Percentiles rank a stretch among this genome's conserved stretches.
Evolutionary conservation across 805 yeast genomes (phyloP).

Genomic region (Kurtzmaniella cleridarum): DNA sequence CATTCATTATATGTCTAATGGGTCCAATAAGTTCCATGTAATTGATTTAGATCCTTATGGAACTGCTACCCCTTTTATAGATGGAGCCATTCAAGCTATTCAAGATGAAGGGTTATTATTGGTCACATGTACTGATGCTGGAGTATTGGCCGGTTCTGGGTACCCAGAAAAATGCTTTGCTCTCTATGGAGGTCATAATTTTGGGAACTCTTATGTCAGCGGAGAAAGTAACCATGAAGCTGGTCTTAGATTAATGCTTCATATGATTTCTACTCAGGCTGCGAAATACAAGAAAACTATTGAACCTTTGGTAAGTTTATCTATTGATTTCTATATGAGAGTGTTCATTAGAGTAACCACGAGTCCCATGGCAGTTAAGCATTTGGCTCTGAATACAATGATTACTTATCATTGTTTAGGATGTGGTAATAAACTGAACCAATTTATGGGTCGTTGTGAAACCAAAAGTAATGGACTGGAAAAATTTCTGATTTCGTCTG

Average conservation of each 20-base stretch:
- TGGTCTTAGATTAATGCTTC: slow-evolving; percentile 79
- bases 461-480: slow-evolving; percentile 32
- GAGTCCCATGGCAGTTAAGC: slow-evolving; percentile 78
- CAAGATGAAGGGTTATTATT: slow-evolving; percentile 78
- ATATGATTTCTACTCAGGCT: slow-evolving; percentile 73
- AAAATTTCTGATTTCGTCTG: slow-evolving; percentile 58
- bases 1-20: slow-evolving; percentile 66
- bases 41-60: slow-evolving; percentile 97
- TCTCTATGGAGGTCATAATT: slow-evolving; percentile 85
- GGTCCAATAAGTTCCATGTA: slow-evolving; percentile 60
- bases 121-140: slow-evolving; percentile 94
- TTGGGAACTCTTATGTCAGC: slow-evolving; percentile 49
- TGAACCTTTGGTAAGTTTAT: slow-evolving; percentile 79
- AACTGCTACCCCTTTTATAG: slow-evolving; percentile 92
- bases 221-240: slow-evolving; percentile 86
- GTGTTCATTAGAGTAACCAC: slow-evolving; percentile 73
- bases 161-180: slow-evolving; percentile 97
- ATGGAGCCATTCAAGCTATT: slow-evolving; percentile 82
- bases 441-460: slow-evolving; percentile 63
- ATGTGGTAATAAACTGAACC: slow-evolving; percentile 68
- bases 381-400: slow-evolving; percentile 72
- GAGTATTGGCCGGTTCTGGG: slow-evolving; percentile 91
- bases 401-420: slow-evolving; percentile 80
- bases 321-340: slow-evolving; percentile 91
- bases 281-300: slow-evolving; percentile 84